A percentile compares a stretch with the other conserved stretches of the same genome.
These are phyloP conservation scores for Ogataea hybrid DNA, from an alignment of 1,139 yeast genomes.

Conservation along the genomic window DNA sequence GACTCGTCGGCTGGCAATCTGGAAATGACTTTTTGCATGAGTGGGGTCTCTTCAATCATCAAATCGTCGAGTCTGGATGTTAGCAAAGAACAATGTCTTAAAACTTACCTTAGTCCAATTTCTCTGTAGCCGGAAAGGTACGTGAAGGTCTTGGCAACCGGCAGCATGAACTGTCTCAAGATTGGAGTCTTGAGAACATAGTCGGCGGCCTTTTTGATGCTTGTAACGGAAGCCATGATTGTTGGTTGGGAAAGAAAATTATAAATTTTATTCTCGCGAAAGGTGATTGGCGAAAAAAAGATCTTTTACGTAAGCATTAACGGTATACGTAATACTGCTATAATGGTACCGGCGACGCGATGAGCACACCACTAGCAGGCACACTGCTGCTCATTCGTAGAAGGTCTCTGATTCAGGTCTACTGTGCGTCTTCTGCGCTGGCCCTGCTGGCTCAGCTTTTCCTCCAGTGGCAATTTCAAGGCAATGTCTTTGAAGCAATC, in stretches of 20 bases:
- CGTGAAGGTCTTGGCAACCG: conserved; percentile 73
- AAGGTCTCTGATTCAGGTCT: conserved; percentile 45
- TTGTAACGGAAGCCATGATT: conserved; percentile 70
- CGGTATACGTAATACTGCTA: not conserved
- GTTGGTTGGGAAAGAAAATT: conserved; percentile 5
- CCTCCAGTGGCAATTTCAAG: conserved; percentile 53
- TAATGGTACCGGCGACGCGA: not conserved
- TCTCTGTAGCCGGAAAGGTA: conserved; percentile 88
- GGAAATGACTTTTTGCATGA: conserved; percentile 79
- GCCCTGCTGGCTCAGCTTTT: conserved; percentile 22
- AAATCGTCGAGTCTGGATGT: conserved; percentile 69
- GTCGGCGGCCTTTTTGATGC: conserved; percentile 80
- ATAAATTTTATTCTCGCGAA: conserved; percentile 12
- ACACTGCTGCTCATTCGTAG: conserved; percentile 39
- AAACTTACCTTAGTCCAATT: conserved; percentile 69
- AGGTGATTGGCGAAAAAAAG: conserved; percentile 9
- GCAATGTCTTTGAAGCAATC: conserved; percentile 85
- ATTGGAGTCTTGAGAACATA: conserved; percentile 79
- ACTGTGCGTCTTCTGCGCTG: conserved; percentile 32
- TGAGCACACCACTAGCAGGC: conserved; percentile 21
- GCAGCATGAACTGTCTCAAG: conserved; percentile 71
- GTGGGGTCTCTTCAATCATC: conserved; percentile 81
- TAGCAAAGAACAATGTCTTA: conserved; percentile 3
- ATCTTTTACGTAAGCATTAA: not conserved
- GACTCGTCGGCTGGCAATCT: conserved; percentile 84